Percentiles rank a stretch among this genome's conserved stretches.
These are phyloP conservation scores for Dioscorea alata DNA, from an alignment of 106 monocot genomes.

Conservation along the genomic window DNA sequence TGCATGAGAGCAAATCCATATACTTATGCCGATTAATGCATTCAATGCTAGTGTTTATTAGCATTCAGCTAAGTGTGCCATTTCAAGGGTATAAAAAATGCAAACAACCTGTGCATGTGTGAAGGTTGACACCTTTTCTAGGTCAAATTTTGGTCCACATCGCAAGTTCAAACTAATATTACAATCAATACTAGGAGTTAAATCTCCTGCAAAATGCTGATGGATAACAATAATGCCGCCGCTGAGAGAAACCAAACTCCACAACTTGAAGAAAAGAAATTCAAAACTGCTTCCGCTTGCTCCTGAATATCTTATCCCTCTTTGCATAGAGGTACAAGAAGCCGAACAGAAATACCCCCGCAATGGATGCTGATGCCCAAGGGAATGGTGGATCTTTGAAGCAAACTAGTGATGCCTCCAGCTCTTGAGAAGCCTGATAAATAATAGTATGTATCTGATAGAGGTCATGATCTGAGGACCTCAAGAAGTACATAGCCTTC, in stretches of 20 bases:
- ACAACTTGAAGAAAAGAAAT: too few relatives aligned
- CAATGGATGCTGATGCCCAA: constrained; percentile 54
- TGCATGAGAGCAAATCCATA: too few relatives aligned
- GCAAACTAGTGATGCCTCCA: constrained; percentile 87
- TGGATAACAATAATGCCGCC: neutral
- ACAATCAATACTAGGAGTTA: neutral
- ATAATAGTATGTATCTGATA: constrained; percentile 73
- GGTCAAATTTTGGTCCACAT: neutral
- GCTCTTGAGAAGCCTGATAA: constrained; percentile 72
- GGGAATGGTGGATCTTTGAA: constrained; percentile 97
- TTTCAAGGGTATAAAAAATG: neutral
- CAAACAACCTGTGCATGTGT: neutral
- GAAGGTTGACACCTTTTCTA: constrained; percentile 8
- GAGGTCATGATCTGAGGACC: constrained; percentile 87
- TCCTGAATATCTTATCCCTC: constrained; percentile 75
- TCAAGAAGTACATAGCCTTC: constrained; percentile 66
- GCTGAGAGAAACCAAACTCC: neutral
- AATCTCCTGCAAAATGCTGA: neutral
- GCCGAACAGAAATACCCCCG: constrained; percentile 49
- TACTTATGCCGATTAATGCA: too few relatives aligned
- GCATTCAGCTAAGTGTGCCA: too few relatives aligned
- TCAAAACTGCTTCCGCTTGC: constrained; percentile 92
- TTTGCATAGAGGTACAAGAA: constrained; percentile 67
- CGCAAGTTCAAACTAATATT: constrained; percentile 8
- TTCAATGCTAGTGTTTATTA: too few relatives aligned